Evolutionary conservation across 2,329 filamentous ascomycete species (phyloP).

Genomic region (Penicillium occitanis): DNA sequence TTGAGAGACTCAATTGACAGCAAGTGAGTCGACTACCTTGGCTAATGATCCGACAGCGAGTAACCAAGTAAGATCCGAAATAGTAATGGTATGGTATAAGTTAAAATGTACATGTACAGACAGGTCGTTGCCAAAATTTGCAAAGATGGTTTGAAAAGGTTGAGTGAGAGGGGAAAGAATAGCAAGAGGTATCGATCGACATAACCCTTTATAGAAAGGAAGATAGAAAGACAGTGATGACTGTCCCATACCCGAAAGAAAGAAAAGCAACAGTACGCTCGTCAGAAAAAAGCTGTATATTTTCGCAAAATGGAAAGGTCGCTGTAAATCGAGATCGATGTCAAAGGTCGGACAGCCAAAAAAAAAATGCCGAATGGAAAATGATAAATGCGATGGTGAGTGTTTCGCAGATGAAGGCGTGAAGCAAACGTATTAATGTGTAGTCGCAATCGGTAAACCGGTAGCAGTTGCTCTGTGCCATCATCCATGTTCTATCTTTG

Average conservation of each 20-base stretch:
- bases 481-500: slow-evolving; percentile 9
- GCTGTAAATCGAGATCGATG: not conserved
- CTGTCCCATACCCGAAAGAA: not conserved
- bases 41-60: not conserved
- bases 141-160: not conserved
- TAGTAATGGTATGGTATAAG: not conserved
- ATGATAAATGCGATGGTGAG: not conserved
- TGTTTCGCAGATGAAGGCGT: not conserved
- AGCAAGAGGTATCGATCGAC: not conserved
- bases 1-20: not conserved
- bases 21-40: not conserved
- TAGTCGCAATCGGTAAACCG: not conserved
- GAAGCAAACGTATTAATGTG: not conserved
- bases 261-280: not conserved
- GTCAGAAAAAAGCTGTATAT: not conserved
- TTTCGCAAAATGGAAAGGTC: not conserved
- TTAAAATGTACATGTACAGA: not conserved
- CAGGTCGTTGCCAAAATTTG: not conserved
- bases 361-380: not conserved
- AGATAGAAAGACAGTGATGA: not conserved
- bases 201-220: not conserved
- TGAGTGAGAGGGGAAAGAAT: not conserved
- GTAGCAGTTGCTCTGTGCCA: not conserved
- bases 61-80: not conserved
- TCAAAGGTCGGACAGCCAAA: not conserved